These are phyloP conservation scores for Aspergillus niger DNA, from an alignment of 2,329 filamentous ascomycete genomes.

Conservation along the genomic window DNA sequence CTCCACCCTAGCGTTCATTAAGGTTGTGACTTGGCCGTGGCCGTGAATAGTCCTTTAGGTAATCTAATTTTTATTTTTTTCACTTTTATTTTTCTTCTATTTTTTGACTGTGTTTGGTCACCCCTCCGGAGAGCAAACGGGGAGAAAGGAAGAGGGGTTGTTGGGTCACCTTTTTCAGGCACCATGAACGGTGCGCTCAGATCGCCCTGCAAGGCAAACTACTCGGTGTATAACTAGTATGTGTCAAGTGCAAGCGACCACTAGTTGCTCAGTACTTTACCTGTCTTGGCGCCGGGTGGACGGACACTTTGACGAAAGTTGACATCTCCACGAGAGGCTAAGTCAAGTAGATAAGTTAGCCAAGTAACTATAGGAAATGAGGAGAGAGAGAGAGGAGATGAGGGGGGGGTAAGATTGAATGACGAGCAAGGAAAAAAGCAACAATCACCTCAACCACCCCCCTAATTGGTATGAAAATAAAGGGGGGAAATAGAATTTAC, in stretches of 20 bases:
- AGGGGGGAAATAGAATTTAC: neutral
- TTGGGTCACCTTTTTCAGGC: conserved; percentile 5
- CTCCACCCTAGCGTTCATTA: conserved; percentile 3
- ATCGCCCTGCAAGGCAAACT: conserved; percentile 14
- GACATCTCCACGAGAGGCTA: conserved; percentile 8
- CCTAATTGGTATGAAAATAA: neutral
- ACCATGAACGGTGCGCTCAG: conserved; percentile 13
- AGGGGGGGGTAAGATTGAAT: too few species aligned
- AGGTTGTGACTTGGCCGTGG: conserved; percentile 4
- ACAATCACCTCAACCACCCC: neutral
- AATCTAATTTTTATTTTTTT: too few species aligned
- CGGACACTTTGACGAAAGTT: neutral
- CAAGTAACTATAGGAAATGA: neutral
- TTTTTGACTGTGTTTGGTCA: neutral
- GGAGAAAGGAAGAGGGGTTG: neutral
- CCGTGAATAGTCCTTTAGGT: neutral
- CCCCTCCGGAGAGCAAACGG: neutral
- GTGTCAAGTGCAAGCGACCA: neutral
- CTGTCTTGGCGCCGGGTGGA: neutral
- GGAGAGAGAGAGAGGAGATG: neutral
- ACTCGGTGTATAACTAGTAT: neutral
- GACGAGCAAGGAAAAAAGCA: neutral
- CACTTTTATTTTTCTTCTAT: neutral
- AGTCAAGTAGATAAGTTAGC: neutral
- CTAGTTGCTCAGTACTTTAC: neutral